Conservation (phyloP, 2,329 filamentous ascomycete genomes). For the Elsinoe perseae region DNA sequence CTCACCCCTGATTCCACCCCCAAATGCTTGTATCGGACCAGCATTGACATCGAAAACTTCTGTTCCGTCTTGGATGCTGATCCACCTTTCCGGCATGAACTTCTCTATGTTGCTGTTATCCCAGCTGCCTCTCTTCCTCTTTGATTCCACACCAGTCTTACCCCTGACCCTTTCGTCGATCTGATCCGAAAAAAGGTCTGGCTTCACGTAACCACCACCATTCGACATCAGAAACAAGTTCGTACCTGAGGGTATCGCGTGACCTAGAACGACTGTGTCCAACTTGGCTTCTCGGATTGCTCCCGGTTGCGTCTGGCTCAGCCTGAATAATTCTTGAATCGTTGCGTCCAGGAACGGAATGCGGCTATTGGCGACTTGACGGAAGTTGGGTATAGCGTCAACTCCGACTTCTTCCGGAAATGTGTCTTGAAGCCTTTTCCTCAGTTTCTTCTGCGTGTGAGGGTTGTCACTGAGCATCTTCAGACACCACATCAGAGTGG, state of each 20-base stretch:
- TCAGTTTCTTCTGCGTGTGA: constrained; percentile 32
- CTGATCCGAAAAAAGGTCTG: constrained; percentile 25
- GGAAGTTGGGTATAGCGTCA: constrained; percentile 16
- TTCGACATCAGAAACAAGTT: constrained; percentile 26
- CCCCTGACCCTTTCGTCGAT: constrained; percentile 26
- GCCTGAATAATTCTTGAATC: constrained; percentile 36
- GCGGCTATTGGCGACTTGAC: constrained; percentile 19
- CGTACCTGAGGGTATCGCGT: constrained; percentile 35
- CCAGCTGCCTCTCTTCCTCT: constrained; percentile 21
- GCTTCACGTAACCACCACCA: constrained; percentile 20
- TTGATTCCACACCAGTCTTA: background rate
- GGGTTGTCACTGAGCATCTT: constrained; percentile 34
- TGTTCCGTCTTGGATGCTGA: constrained; percentile 25
- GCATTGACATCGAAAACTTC: constrained; percentile 30
- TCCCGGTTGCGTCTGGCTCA: constrained; percentile 24
- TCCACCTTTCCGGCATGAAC: constrained; percentile 38
- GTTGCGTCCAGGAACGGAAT: constrained; percentile 37
- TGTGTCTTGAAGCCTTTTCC: constrained; percentile 25
- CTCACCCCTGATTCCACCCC: constrained; percentile 33
- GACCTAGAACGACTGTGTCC: constrained; percentile 37
- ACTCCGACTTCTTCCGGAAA: constrained; percentile 20
- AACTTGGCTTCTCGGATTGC: constrained; percentile 27
- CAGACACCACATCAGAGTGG: constrained; percentile 35
- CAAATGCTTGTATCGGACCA: constrained; percentile 32
- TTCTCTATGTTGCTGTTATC: constrained; percentile 24